phyloP scores from a whole-genome alignment of 192 early-diverging fungal species.

The Backusella westeae region DNA sequence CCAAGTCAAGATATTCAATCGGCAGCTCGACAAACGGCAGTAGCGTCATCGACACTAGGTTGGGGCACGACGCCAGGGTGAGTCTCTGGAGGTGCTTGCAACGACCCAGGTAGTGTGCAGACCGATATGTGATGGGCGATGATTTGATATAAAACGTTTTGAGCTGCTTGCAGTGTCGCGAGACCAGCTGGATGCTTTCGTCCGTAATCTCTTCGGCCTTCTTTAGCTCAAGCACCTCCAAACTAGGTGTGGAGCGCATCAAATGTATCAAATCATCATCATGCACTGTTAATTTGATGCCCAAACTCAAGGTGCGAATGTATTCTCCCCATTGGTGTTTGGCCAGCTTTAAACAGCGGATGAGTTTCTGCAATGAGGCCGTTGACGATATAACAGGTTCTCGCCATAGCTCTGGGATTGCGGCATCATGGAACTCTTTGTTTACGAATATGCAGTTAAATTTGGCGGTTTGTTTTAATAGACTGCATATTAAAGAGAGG shows the following conservation, averaged over 20 bases:
- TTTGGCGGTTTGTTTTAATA: constrained; percentile 8
- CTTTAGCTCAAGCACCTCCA: constrained; percentile 15
- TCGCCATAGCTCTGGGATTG: constrained; percentile 14
- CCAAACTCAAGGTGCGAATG: neutral
- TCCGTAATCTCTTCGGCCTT: constrained; percentile 17
- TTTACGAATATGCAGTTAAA: constrained; percentile 12
- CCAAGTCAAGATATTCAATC: constrained; percentile 21
- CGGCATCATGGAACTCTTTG: constrained; percentile 6
- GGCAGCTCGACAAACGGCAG: constrained; percentile 23
- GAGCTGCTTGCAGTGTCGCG: constrained; percentile 14
- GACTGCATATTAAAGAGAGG: constrained; percentile 8
- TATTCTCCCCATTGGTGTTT: constrained; percentile 12
- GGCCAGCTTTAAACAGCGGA: neutral
- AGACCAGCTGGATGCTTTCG: constrained; percentile 12
- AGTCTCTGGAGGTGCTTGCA: constrained; percentile 15
- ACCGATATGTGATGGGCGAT: constrained; percentile 14
- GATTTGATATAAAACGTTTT: constrained; percentile 12
- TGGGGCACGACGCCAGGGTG: constrained; percentile 3
- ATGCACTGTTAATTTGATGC: neutral
- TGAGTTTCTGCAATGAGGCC: neutral
- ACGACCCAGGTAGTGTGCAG: constrained; percentile 21
- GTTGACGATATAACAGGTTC: neutral
- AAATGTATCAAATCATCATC: constrained; percentile 7
- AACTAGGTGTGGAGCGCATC: neutral
- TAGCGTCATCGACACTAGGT: constrained; percentile 14